A percentile compares a stretch with the other conserved stretches of the same genome.
These are phyloP conservation scores for Diaporthe vexans DNA, from an alignment of 2,329 filamentous ascomycete species.

Conservation along the genomic window DNA sequence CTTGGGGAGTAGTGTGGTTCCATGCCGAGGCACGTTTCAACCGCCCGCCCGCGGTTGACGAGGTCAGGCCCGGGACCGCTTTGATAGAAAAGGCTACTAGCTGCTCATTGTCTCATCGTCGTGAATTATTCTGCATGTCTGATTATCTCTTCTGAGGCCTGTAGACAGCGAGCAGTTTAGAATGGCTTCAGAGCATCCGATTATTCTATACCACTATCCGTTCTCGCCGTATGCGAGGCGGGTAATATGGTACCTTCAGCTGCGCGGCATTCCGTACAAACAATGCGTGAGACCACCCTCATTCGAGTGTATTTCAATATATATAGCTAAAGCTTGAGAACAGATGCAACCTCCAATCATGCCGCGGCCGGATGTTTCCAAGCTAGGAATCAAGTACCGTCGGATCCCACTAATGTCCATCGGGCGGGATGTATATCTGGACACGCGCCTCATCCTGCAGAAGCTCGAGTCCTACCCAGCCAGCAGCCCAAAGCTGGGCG, in stretches of 20 bases:
- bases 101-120: not conserved
- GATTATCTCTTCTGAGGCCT: not conserved
- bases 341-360: constrained; percentile 76
- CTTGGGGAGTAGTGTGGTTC: not conserved
- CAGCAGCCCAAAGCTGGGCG: constrained; percentile 54
- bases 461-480: constrained; percentile 73
- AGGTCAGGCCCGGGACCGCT: not conserved
- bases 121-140: not conserved
- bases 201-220: constrained; percentile 76
- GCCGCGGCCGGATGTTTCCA: constrained; percentile 74
- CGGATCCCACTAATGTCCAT: constrained; percentile 78
- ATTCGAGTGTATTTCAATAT: not conserved
- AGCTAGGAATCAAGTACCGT: constrained; percentile 75
- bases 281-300: constrained; percentile 71
- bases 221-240: constrained; percentile 75
- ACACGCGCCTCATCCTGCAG: constrained; percentile 76
- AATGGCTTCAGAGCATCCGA: constrained; percentile 48
- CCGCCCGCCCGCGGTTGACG: not conserved
- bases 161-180: not conserved
- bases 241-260: constrained; percentile 76
- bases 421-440: constrained; percentile 77
- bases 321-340: not conserved
- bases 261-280: constrained; percentile 74
- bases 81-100: not conserved
- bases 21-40: constrained; percentile 36